Percentiles rank a stretch among this genome's conserved stretches.
phyloP scores from a whole-genome alignment of 2,329 filamentous ascomycete genomes.

The Tolypocladium tropicale region DNA sequence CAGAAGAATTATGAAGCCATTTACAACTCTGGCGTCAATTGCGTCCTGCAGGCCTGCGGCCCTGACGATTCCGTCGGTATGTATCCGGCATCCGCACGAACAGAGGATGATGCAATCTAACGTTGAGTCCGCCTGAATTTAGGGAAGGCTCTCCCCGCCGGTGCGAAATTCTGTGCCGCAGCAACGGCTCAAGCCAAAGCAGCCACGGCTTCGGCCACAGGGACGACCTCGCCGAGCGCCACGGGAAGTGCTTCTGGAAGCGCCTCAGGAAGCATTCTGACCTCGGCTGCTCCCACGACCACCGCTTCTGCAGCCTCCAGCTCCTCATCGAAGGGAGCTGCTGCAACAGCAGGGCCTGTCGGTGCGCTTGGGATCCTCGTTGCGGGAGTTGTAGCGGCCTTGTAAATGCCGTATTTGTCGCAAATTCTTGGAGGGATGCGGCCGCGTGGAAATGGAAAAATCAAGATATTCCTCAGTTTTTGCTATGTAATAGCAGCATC shows the following conservation, averaged over 20 bases:
- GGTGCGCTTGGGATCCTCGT: neutral
- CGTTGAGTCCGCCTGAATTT: neutral
- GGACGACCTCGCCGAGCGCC: neutral
- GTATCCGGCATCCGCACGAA: slow-evolving; percentile 1
- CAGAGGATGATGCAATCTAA: neutral
- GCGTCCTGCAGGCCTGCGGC: slow-evolving; percentile 17
- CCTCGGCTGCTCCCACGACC: neutral
- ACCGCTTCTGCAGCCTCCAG: neutral
- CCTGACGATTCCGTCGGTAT: slow-evolving; percentile 14
- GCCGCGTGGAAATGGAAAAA: neutral
- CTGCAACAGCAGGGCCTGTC: slow-evolving; percentile 1
- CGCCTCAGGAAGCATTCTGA: neutral
- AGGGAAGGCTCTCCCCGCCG: slow-evolving; percentile 8
- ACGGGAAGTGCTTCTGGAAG: neutral
- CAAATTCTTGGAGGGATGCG: neutral
- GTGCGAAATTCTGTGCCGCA: slow-evolving; percentile 7
- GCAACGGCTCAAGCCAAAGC: slow-evolving; percentile 3
- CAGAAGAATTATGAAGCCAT: slow-evolving; percentile 17
- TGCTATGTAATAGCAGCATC: too few relatives aligned
- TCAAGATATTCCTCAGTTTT: neutral
- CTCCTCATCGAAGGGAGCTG: slow-evolving; percentile 1
- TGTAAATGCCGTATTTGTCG: neutral
- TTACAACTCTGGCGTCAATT: slow-evolving; percentile 13
- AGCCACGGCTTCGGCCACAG: neutral
- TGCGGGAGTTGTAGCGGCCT: slow-evolving; percentile 1